phyloP scores from a whole-genome alignment of 371 early-diverging fungal genomes.

The Rhizomucor miehei region DNA sequence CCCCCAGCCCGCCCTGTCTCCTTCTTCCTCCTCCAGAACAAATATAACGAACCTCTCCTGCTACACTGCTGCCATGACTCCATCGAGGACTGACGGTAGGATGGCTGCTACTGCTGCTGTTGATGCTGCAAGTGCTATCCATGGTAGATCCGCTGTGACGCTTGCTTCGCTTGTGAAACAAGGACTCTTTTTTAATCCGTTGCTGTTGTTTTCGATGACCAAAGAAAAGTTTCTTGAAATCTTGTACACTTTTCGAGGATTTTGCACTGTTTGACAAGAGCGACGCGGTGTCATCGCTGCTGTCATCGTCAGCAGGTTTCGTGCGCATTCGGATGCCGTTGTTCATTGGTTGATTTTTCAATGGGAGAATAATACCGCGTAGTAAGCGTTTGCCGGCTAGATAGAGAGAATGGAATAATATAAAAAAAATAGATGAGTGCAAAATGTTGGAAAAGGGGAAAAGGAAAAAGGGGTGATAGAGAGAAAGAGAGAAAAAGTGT shows the following conservation, averaged over 20 bases:
- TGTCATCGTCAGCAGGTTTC: neutral
- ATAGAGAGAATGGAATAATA: too few species aligned
- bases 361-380: slow-evolving; percentile 9
- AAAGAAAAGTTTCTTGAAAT: slow-evolving; percentile 5
- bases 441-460: neutral
- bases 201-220: neutral
- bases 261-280: neutral
- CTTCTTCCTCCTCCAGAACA: too few species aligned
- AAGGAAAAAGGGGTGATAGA: neutral
- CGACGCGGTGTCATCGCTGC: neutral
- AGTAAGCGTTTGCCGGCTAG: slow-evolving; percentile 11
- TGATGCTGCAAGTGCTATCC: too few species aligned
- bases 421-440: too few species aligned
- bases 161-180: too few species aligned
- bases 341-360: slow-evolving; percentile 13
- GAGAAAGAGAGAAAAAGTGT: neutral
- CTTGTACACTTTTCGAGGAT: slow-evolving; percentile 5
- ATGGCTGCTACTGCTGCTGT: too few species aligned
- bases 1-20: too few species aligned
- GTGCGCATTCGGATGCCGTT: neutral
- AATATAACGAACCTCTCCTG: too few species aligned
- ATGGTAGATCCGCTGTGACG: too few species aligned
- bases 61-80: too few species aligned
- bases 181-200: neutral
- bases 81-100: too few species aligned